Evolutionary conservation across 805 yeast genomes (phyloP).

Genomic region (Lipomyces japonicus): DNA sequence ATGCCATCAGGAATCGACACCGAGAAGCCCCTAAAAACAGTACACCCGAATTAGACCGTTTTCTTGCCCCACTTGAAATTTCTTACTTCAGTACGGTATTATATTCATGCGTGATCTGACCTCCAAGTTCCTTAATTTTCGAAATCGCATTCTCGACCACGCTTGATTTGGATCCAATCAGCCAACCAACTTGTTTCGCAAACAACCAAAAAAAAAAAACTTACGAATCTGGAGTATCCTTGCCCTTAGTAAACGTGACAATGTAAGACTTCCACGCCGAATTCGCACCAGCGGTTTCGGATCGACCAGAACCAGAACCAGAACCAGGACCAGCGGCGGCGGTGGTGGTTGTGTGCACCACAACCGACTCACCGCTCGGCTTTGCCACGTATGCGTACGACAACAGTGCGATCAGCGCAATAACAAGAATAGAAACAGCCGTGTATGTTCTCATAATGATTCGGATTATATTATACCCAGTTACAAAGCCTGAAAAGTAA

Average conservation of each 20-base stretch:
- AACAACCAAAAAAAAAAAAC: neutral
- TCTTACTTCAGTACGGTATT: constrained; percentile 19
- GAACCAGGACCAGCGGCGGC: constrained; percentile 6
- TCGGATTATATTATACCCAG: no score
- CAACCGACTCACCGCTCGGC: neutral
- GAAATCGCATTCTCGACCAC: constrained; percentile 15
- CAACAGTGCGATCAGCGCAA: constrained; percentile 6
- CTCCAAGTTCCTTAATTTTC: constrained; percentile 17
- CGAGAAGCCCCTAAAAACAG: constrained; percentile 17
- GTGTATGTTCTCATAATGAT: constrained; percentile 2
- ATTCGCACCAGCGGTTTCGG: neutral
- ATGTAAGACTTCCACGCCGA: constrained; percentile 16
- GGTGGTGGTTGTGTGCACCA: constrained; percentile 3
- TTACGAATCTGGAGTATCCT: constrained; percentile 23
- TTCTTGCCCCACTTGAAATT: neutral
- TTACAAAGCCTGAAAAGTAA: no score
- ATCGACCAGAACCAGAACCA: neutral
- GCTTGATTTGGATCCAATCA: constrained; percentile 6
- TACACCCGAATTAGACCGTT: neutral
- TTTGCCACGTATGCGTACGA: constrained; percentile 1
- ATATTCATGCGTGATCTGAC: constrained; percentile 22
- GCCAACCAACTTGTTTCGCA: neutral
- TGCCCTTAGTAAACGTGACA: constrained; percentile 20
- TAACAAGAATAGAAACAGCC: constrained; percentile 1
- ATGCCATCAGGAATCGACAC: constrained; percentile 15